Evolutionary conservation across 2,329 filamentous ascomycete genomes (phyloP).

Genomic region (Xylaria arbuscula): DNA sequence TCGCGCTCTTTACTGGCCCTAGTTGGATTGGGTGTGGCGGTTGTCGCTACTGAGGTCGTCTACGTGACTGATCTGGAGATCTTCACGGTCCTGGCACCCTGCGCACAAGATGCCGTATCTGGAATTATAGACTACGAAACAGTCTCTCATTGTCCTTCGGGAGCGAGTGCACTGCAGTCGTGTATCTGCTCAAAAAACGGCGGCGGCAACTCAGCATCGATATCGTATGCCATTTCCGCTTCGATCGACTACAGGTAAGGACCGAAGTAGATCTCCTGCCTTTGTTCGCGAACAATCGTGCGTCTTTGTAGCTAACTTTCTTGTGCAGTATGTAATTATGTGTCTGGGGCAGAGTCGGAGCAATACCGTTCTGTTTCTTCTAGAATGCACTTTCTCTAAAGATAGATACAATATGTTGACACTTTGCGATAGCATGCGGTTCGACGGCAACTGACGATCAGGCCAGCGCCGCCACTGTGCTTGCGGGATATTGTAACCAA

Average conservation of each 20-base stretch:
- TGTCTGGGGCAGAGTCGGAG: neutral
- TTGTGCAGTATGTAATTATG: constrained; percentile 23
- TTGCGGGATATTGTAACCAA: constrained; percentile 63
- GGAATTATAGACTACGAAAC: constrained; percentile 59
- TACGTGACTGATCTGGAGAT: constrained; percentile 50
- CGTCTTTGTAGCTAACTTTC: neutral
- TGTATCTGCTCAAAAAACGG: constrained; percentile 63
- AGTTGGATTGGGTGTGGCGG: constrained; percentile 32
- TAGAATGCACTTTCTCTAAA: neutral
- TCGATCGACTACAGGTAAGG: constrained; percentile 52
- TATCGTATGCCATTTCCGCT: constrained; percentile 54
- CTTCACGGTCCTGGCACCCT: constrained; percentile 56
- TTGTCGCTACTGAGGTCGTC: constrained; percentile 43
- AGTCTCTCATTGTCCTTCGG: constrained; percentile 56
- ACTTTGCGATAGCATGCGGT: constrained; percentile 53
- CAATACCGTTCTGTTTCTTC: neutral
- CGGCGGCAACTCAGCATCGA: constrained; percentile 52
- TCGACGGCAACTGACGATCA: constrained; percentile 60
- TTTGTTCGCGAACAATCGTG: neutral
- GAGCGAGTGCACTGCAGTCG: constrained; percentile 58
- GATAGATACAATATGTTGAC: neutral
- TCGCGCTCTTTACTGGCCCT: constrained; percentile 31
- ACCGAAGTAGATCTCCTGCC: neutral
- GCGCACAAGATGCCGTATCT: constrained; percentile 59
- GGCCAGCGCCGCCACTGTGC: constrained; percentile 58